Conservation (phyloP, 345 rosid species). For the Sisymbrium altissimum region DNA sequence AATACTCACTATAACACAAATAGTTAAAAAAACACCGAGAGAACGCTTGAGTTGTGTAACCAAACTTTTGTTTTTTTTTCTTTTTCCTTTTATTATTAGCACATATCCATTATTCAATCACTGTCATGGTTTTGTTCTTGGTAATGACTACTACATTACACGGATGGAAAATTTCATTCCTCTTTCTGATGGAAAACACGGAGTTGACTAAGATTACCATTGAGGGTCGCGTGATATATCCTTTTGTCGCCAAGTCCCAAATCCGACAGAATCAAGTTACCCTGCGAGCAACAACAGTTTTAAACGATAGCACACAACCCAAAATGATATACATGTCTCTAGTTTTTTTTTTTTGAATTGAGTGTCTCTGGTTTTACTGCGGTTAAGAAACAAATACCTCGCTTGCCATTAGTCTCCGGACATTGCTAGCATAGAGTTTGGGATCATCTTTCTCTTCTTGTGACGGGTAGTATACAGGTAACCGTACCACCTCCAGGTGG, state of each 20-base stretch:
- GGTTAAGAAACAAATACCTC: slow-evolving; percentile 50
- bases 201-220: slow-evolving; percentile 97
- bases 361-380: neutral
- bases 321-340: neutral
- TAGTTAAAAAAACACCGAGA: neutral
- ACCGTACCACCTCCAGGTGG: slow-evolving; percentile 67
- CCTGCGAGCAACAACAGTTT: slow-evolving; percentile 49
- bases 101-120: slow-evolving; percentile 31
- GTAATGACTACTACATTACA: slow-evolving; percentile 34
- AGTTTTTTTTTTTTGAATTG: too few relatives aligned
- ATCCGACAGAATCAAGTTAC: slow-evolving; percentile 71
- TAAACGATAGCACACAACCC: neutral
- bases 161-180: slow-evolving; percentile 21
- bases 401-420: slow-evolving; percentile 78
- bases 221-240: slow-evolving; percentile 93
- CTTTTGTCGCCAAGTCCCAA: slow-evolving; percentile 96
- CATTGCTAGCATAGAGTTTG: slow-evolving; percentile 79
- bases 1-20: slow-evolving; percentile 24
- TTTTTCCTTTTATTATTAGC: slow-evolving; percentile 11
- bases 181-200: slow-evolving; percentile 93
- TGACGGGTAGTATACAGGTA: slow-evolving; percentile 86
- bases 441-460: slow-evolving; percentile 89
- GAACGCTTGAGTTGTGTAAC: slow-evolving; percentile 9
- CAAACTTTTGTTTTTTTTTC: slow-evolving; percentile 11
- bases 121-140: slow-evolving; percentile 18